phyloP scores from a whole-genome alignment of 2,329 filamentous ascomycete genomes.

The Thermoascus crustaceus region DNA sequence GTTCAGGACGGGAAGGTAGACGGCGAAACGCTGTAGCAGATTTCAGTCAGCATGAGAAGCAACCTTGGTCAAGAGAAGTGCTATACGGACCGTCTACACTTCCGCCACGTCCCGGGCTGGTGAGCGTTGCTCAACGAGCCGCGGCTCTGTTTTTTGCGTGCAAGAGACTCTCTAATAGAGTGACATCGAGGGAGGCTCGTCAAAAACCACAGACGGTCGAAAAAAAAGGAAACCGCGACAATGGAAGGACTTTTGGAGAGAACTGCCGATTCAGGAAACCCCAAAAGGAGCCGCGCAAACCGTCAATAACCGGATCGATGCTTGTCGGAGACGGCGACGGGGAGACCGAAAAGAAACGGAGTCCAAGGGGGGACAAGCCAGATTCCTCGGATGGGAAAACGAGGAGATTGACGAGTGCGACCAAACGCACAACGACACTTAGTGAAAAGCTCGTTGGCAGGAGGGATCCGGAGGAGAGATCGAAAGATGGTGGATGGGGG shows the following conservation, averaged over 20 bases:
- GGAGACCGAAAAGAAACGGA: no score
- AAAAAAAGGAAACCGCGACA: constrained; percentile 7
- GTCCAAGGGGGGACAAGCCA: no score
- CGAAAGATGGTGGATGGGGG: constrained; percentile 11
- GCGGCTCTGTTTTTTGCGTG: constrained; percentile 26
- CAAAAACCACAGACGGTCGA: constrained; percentile 10
- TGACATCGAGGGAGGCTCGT: constrained; percentile 30
- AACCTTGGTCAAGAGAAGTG: constrained; percentile 1
- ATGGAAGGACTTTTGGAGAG: constrained; percentile 7
- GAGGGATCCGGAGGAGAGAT: constrained; percentile 8
- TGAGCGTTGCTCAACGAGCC: constrained; percentile 35
- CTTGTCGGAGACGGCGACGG: constrained; percentile 2
- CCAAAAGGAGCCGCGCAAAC: neutral
- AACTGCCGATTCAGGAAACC: neutral
- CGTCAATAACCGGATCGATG: neutral
- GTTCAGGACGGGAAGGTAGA: constrained; percentile 32
- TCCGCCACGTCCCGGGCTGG: constrained; percentile 29
- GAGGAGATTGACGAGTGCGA: no score
- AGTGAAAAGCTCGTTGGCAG: constrained; percentile 44
- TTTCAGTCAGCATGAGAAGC: constrained; percentile 1
- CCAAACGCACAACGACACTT: constrained; percentile 39
- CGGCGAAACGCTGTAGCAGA: constrained; percentile 17
- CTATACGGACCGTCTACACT: constrained; percentile 35
- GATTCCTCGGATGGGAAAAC: no score
- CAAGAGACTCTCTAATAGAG: constrained; percentile 29